These are phyloP conservation scores for Pythium plurisporium DNA, from an alignment of 352 stramenopile genomes.

Conservation along the genomic window DNA sequence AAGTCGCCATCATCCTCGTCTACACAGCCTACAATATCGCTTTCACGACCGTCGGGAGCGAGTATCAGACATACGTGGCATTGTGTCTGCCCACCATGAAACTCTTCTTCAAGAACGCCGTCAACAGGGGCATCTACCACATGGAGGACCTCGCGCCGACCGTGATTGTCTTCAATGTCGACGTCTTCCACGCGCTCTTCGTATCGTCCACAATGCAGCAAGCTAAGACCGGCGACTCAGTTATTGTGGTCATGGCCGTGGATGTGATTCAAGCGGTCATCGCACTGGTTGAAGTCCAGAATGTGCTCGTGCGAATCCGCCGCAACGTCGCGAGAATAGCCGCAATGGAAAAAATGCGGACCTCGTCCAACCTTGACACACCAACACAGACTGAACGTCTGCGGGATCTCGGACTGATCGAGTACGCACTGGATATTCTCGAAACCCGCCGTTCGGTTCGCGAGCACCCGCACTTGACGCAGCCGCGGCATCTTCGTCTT, in stretches of 20 bases:
- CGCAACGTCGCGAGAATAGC: too few species aligned
- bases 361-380: too few species aligned
- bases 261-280: conserved; percentile 5
- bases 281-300: too few species aligned
- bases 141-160: conserved; percentile 20
- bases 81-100: conserved; percentile 4
- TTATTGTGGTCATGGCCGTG: neutral
- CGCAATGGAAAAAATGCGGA: too few species aligned
- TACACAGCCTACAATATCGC: neutral
- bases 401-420: too few species aligned
- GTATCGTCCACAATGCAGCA: conserved; percentile 32
- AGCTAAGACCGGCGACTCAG: conserved; percentile 10
- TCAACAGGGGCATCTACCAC: neutral
- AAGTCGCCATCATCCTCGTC: neutral
- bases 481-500: neutral
- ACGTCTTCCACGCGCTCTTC: conserved; percentile 28
- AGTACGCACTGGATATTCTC: neutral
- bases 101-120: conserved; percentile 6
- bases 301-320: too few species aligned
- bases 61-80: neutral
- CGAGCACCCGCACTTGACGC: neutral
- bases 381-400: too few species aligned
- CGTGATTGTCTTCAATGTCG: conserved; percentile 30
- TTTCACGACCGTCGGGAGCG: conserved; percentile 2
- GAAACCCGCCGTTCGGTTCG: neutral